Percentiles rank a stretch among this genome's conserved stretches.
phyloP scores from a whole-genome alignment of 2,329 filamentous ascomycete species.

The Alternaria rosae region DNA sequence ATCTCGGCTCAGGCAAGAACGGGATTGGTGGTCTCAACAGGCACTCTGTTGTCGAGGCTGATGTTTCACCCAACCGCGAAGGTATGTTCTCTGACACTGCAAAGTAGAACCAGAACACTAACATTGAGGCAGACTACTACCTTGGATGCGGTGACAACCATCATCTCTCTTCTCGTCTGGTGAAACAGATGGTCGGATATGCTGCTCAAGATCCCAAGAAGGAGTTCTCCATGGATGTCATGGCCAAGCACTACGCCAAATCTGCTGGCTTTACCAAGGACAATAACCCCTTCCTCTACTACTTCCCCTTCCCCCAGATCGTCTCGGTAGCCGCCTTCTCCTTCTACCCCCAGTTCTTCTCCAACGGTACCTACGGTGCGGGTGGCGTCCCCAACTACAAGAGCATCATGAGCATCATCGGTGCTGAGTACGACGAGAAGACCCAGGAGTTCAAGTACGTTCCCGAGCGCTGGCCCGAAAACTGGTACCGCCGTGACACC shows the following conservation, averaged over 20 bases:
- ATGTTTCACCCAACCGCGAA: constrained; percentile 41
- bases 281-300: constrained; percentile 55
- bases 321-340: constrained; percentile 56
- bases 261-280: constrained; percentile 53
- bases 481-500: constrained; percentile 58
- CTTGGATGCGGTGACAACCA: constrained; percentile 52
- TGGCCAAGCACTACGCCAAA: constrained; percentile 33
- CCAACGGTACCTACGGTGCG: constrained; percentile 47
- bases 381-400: constrained; percentile 46
- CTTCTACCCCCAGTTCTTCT: constrained; percentile 40
- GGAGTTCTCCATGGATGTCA: constrained; percentile 36
- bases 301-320: constrained; percentile 52
- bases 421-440: constrained; percentile 52
- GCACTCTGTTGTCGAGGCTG: constrained; percentile 54
- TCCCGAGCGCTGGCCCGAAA: constrained; percentile 61
- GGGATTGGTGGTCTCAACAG: constrained; percentile 39
- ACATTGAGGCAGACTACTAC: constrained; percentile 45
- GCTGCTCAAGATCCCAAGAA: constrained; percentile 27
- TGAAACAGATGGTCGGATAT: constrained; percentile 23
- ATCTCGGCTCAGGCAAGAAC: constrained; percentile 27
- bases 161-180: constrained; percentile 43
- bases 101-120: constrained; percentile 31
- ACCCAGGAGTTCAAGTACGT: constrained; percentile 57
- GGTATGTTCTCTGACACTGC: constrained; percentile 37
- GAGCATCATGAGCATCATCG: constrained; percentile 56